A percentile compares a stretch with the other conserved stretches of the same genome.
Evolutionary conservation across 2,329 filamentous ascomycete genomes (phyloP).

Genomic region (Apiospora koreana): DNA sequence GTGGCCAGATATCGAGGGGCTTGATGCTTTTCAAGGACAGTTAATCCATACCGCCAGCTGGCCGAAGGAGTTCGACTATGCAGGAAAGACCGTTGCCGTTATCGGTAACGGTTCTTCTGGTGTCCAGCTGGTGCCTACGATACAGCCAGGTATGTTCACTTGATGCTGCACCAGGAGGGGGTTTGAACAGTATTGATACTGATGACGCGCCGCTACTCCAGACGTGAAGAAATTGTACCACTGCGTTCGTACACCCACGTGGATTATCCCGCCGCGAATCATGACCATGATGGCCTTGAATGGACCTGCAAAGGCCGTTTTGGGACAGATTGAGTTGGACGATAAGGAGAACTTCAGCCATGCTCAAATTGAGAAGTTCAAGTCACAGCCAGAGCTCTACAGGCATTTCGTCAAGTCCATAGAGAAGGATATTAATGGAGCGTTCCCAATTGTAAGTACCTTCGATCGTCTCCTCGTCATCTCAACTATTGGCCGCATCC

Average conservation of each 20-base stretch:
- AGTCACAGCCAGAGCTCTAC: slow-evolving; percentile 46
- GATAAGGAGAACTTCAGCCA: slow-evolving; percentile 42
- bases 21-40: slow-evolving; percentile 47
- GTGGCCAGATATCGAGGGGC: slow-evolving; percentile 50
- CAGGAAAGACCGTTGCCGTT: slow-evolving; percentile 54
- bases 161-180: not conserved
- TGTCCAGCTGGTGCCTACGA: slow-evolving; percentile 52
- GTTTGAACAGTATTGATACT: not conserved
- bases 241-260: slow-evolving; percentile 44
- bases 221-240: slow-evolving; percentile 42
- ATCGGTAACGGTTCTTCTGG: slow-evolving; percentile 59
- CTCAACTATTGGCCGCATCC: slow-evolving; percentile 13
- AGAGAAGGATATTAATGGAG: slow-evolving; percentile 45
- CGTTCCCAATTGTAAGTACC: slow-evolving; percentile 41
- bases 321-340: slow-evolving; percentile 43
- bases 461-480: not conserved
- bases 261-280: slow-evolving; percentile 41
- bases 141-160: slow-evolving; percentile 41
- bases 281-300: slow-evolving; percentile 40
- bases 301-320: slow-evolving; percentile 33
- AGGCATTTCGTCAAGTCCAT: slow-evolving; percentile 47
- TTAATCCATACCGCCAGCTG: slow-evolving; percentile 56
- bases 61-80: slow-evolving; percentile 49
- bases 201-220: slow-evolving; percentile 14
- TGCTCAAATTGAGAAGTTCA: slow-evolving; percentile 49